Evolutionary conservation across 805 yeast genomes (phyloP), one percentile per base, ranked within the genome.

Genomic region (Candida manassasensis): DNA sequence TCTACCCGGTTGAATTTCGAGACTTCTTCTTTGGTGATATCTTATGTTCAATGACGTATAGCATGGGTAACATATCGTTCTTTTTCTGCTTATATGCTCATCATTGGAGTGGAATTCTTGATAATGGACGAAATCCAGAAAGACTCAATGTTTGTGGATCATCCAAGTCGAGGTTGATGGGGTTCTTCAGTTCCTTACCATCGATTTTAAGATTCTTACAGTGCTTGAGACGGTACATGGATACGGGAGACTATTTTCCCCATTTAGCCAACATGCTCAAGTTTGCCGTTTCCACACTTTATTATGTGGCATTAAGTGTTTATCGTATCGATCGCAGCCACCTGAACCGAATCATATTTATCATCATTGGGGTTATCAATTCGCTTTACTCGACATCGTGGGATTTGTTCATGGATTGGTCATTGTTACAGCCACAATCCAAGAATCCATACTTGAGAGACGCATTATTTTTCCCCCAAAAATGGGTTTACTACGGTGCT

Each of bases 351-450:
- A 77, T 76, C 0, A 65, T 75, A 1, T 84, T 88, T 50, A 84
- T 90, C 13, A 57, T 78, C 0, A 74, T 88, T 62, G 96, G 95
- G 0, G 53, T 75, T 0, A 46, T 86, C 26, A 89, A 93, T 56
- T 77, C 96, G 0, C 34, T 80, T 1, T 75, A 74, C 50, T 72
- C 89, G 21, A 59, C 83, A 0, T 44, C 79, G 3, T 93, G 98
- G 98, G 98, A 93, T 59, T 63, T 93, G 4, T 64, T 89, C 27
- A 87, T 93, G 95, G 98, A 93, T 64, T 93, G 96, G 90, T 88
- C 97, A 2, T 63, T 93, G 49, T 69, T 84, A 38, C 96, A 86
- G 55, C 64, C 76, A 19, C 72, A 67, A 10, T 70, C 82, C 2
- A 67, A 69, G 40, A 71, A 83, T 53, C 59, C 59, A 38, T 59